These are phyloP conservation scores for Talaromyces sp. DNA, from an alignment of 2,329 filamentous ascomycete genomes.

Conservation along the genomic window DNA sequence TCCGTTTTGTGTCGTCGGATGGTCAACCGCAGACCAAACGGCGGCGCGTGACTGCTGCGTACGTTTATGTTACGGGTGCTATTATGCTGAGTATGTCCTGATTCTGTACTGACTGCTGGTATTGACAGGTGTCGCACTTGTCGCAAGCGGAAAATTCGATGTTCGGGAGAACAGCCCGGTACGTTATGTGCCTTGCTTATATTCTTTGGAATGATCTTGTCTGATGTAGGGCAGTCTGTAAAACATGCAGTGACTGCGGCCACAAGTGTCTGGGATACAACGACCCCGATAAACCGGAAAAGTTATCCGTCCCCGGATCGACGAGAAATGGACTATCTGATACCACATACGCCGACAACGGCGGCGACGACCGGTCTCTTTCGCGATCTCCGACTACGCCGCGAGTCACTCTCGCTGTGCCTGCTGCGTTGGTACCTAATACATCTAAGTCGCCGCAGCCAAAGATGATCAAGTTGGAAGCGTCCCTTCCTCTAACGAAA, in stretches of 20 bases:
- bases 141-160: constrained; percentile 72
- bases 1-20: constrained; percentile 79
- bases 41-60: constrained; percentile 75
- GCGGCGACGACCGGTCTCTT: constrained; percentile 16
- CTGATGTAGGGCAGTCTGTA: constrained; percentile 49
- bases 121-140: constrained; percentile 63
- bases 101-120: neutral
- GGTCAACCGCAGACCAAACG: constrained; percentile 76
- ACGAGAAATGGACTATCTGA: constrained; percentile 19
- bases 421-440: constrained; percentile 17
- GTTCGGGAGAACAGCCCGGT: constrained; percentile 67
- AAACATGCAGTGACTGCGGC: constrained; percentile 68
- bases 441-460: constrained; percentile 19
- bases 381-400: constrained; percentile 18
- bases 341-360: constrained; percentile 21
- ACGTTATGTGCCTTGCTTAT: constrained; percentile 17
- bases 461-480: constrained; percentile 20
- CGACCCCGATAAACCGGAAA: constrained; percentile 42
- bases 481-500: constrained; percentile 15
- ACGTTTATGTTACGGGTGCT: constrained; percentile 32
- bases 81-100: neutral
- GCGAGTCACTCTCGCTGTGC: constrained; percentile 13
- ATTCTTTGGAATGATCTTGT: constrained; percentile 10
- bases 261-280: constrained; percentile 67
- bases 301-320: constrained; percentile 25